Percentiles rank a stretch among this genome's conserved stretches.
Conservation (phyloP, 768 basidiomycete species). For the Gloeopeniophorella convolvens region DNA sequence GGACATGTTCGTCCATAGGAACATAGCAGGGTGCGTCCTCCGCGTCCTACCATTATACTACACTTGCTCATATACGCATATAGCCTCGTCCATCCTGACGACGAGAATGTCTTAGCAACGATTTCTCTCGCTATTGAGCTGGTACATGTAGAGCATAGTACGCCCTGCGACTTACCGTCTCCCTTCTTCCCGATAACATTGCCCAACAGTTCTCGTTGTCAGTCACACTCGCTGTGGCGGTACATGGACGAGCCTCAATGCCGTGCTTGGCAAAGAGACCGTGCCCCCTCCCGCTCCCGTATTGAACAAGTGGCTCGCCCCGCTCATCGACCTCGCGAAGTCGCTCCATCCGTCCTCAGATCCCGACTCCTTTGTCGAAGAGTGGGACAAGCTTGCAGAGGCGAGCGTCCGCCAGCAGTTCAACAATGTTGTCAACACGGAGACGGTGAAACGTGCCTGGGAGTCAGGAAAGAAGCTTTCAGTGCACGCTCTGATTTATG, state of each 20-base stretch:
- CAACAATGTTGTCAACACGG: slow-evolving; percentile 22
- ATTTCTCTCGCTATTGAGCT: slow-evolving; percentile 65
- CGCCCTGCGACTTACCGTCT: slow-evolving; percentile 31
- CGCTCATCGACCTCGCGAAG: slow-evolving; percentile 50
- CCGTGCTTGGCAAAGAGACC: slow-evolving; percentile 35
- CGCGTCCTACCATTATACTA: background rate
- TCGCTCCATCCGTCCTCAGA: slow-evolving; percentile 39
- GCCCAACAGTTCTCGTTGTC: slow-evolving; percentile 57
- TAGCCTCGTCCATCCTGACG: slow-evolving; percentile 67
- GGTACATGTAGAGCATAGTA: slow-evolving; percentile 76
- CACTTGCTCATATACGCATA: background rate
- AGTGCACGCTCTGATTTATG: slow-evolving; percentile 48
- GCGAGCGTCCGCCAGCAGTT: slow-evolving; percentile 23
- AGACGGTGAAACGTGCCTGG: slow-evolving; percentile 25
- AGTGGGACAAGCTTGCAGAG: slow-evolving; percentile 18
- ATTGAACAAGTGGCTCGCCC: slow-evolving; percentile 65
- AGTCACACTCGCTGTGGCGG: slow-evolving; percentile 84
- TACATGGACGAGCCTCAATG: slow-evolving; percentile 47
- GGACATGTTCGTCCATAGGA: slow-evolving; percentile 75
- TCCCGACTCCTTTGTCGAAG: slow-evolving; percentile 32
- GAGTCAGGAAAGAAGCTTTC: slow-evolving; percentile 34
- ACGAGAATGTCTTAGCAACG: slow-evolving; percentile 64
- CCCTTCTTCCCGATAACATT: slow-evolving; percentile 20
- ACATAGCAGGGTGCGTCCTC: slow-evolving; percentile 71
- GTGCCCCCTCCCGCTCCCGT: slow-evolving; percentile 32